Percentiles rank a stretch among this genome's conserved stretches.
These are phyloP conservation scores for Mollisiaceae sp. DNA, from an alignment of 2,329 filamentous ascomycete species.

Conservation along the genomic window DNA sequence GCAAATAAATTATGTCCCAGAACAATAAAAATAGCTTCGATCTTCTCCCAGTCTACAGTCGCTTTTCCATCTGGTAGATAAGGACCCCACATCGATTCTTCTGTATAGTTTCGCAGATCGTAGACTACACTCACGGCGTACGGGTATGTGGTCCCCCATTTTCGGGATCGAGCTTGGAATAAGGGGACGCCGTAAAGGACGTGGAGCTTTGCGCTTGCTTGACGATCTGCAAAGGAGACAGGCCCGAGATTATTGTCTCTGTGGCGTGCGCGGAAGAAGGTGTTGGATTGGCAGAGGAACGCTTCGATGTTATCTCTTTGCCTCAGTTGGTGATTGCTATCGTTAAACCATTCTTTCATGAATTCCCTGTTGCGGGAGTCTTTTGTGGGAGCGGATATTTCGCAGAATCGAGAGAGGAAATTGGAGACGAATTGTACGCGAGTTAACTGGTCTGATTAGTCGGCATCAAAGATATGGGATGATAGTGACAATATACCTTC, in stretches of 20 bases:
- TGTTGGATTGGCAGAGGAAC: conserved; percentile 67
- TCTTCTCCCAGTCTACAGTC: conserved; percentile 78
- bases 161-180: conserved; percentile 37
- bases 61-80: conserved; percentile 67
- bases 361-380: conserved; percentile 54
- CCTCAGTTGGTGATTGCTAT: not conserved
- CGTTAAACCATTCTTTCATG: conserved; percentile 51
- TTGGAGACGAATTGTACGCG: not conserved
- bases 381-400: conserved; percentile 20
- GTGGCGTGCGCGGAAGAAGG: conserved; percentile 61
- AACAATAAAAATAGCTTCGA: conserved; percentile 75
- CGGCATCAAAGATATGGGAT: not conserved
- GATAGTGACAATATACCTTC: conserved; percentile 12
- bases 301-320: conserved; percentile 57
- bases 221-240: conserved; percentile 47
- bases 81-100: conserved; percentile 69
- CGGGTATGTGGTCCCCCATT: conserved; percentile 51
- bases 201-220: conserved; percentile 73
- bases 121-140: conserved; percentile 74
- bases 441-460: not conserved
- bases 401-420: not conserved
- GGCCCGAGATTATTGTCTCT: conserved; percentile 19
- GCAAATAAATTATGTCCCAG: conserved; percentile 65
- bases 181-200: conserved; percentile 70
- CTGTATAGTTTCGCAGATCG: conserved; percentile 71